Evolutionary conservation across 768 basidiomycete genomes (phyloP), one percentile per base, ranked within the genome.

Genomic region (Erythrobasidium yunnanense): DNA sequence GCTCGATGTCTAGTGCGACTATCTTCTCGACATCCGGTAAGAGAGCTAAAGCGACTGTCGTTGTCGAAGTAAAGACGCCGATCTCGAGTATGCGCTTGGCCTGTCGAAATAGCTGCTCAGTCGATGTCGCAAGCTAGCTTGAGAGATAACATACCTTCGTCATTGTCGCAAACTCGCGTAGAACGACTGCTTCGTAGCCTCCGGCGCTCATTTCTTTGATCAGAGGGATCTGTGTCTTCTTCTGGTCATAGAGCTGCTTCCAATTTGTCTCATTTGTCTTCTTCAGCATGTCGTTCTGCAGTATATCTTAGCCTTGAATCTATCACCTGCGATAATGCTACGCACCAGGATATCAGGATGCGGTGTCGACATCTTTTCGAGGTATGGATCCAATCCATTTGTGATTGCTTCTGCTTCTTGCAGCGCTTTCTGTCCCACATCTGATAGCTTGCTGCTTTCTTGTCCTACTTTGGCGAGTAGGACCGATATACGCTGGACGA

Each of bases 1-100:
- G 62, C 56, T 72, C 71, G 57, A 70, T 53, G 38, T 75, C 75
- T 67, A 78, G 76, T 17, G 77, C 75, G 25, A 76, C 74, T 17
- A 79, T 75, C 51, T 76, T 77, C 60, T 78, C 74, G 57, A 79
- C 76, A 68, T 76, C 76, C 0, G 77, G 75, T 35, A 78, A 74
- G 1, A 79, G 71, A 23, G 77, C 78, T 25, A 75, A 72, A 25
- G 78, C 78, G 52, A 70, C 63, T 54, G 67, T 63, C 20, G 67
- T 68, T 45, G 67, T 65, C 13, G 46, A 60, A 18, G 71, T 70
- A 50, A 72, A 72, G 18, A 70, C 60, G 20, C 71, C 71, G 32
- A 70, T 70, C 42, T 70, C 69, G 38, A 72, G 66, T 11, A 68
- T 52, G 6, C 53, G n/a, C 45, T 27, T 68, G 13, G 69, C 49